These are phyloP conservation scores for Iberis pinnata DNA, from an alignment of 345 rosid genomes.

Conservation along the genomic window DNA sequence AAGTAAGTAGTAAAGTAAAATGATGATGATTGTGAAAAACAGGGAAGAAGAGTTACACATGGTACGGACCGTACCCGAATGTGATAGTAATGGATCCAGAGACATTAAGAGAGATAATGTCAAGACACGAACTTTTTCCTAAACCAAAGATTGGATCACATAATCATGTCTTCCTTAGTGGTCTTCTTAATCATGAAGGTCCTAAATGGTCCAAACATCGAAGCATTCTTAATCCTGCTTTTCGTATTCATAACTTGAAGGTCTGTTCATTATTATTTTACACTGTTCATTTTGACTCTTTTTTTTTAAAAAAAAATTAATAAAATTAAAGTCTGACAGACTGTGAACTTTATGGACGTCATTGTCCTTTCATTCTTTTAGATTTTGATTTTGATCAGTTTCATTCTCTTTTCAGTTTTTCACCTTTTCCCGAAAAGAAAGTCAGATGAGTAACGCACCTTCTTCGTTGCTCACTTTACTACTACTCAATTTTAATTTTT, in stretches of 20 bases:
- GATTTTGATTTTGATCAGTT: conserved; percentile 24
- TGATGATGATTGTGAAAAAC: neutral
- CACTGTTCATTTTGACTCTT: conserved; percentile 24
- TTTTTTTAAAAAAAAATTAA: neutral
- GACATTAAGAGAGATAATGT: conserved; percentile 33
- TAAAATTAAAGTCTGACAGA: conserved; percentile 19
- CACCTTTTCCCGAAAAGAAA: conserved; percentile 13
- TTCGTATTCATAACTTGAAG: conserved; percentile 45
- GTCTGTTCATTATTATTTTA: conserved; percentile 18
- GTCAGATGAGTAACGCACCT: conserved; percentile 28
- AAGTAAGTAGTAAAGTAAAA: neutral
- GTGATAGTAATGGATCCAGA: conserved; percentile 40
- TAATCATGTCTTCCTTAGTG: conserved; percentile 29
- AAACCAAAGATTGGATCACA: conserved; percentile 32
- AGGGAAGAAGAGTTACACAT: conserved; percentile 41
- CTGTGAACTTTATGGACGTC: conserved; percentile 25
- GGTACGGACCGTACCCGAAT: conserved; percentile 40
- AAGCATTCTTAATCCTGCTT: conserved; percentile 47
- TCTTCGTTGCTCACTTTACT: too few relatives aligned
- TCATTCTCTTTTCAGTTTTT: conserved; percentile 20
- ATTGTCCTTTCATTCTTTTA: conserved; percentile 25
- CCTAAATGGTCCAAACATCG: conserved; percentile 51
- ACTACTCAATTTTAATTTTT: too few relatives aligned
- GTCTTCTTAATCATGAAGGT: conserved; percentile 39
- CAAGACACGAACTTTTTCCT: conserved; percentile 33